Conservation (phyloP, 2,329 filamentous ascomycete species). For the Simplicillium sp. region DNA sequence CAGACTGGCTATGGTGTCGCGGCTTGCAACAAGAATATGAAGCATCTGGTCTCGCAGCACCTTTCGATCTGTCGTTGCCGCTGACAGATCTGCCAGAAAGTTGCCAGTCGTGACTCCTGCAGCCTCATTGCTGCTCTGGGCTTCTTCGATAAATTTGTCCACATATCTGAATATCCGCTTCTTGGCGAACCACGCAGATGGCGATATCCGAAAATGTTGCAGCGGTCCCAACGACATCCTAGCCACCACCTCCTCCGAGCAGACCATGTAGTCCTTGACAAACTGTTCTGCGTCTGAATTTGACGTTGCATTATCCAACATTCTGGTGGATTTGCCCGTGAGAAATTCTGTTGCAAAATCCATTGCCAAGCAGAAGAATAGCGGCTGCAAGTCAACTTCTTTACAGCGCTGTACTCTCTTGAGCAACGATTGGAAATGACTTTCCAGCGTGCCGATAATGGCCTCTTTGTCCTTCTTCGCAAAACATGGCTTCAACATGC, state of each 20-base stretch:
- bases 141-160: conserved; percentile 53
- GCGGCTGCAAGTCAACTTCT: conserved; percentile 31
- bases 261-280: conserved; percentile 22
- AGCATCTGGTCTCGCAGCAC: conserved; percentile 20
- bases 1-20: conserved; percentile 44
- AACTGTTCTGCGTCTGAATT: conserved; percentile 13
- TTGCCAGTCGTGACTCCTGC: conserved; percentile 17
- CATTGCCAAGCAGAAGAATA: conserved; percentile 39
- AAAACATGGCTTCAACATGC: conserved; percentile 23
- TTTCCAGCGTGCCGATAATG: conserved; percentile 18
- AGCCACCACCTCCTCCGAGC: conserved; percentile 29
- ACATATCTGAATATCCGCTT: conserved; percentile 59
- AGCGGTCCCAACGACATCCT: conserved; percentile 39
- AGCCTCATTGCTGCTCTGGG: conserved; percentile 8
- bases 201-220: conserved; percentile 36
- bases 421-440: conserved; percentile 29
- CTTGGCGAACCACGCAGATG: conserved; percentile 52
- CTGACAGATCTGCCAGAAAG: conserved; percentile 19
- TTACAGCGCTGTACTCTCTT: conserved; percentile 17
- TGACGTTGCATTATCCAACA: conserved; percentile 10
- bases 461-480: conserved; percentile 20
- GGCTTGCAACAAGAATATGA: conserved; percentile 36
- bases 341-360: conserved; percentile 46
- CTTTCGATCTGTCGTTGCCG: conserved; percentile 19
- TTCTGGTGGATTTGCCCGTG: conserved; percentile 45